Base-by-base conservation (phyloP, 208 protist genomes). In the Trypanosoma scelopori region DNA sequence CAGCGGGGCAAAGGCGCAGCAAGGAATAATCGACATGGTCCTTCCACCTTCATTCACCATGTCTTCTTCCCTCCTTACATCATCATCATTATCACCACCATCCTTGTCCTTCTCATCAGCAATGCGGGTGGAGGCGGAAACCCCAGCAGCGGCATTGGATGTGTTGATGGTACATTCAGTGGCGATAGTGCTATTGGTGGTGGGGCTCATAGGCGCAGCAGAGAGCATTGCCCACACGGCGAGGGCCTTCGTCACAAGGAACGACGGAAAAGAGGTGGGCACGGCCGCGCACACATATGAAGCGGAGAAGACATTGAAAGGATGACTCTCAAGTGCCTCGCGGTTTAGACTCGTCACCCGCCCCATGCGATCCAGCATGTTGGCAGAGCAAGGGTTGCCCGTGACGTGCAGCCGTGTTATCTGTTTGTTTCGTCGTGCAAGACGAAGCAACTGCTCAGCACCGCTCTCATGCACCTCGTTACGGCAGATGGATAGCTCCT, bases 401-500 rank as follows among this genome's bases (percentile, higher is more conserved):
- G 57, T 56, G 20, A 81, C 70, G 43, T 80, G 42, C 46, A 95
- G 11, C 5, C 51, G 45, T 5, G 69, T 76, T 32, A 95, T 43
- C 22, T 77, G 65, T 5, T 65, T 81, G 67, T 95, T 93, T 52
- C 78, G 67, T 28, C 84, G 81, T 46, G 76, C 68, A 18, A 95
- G 82, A 1, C 83, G 82, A 58, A 93, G 55, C 27, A 95, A 77
- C 48, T 87, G 75, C 62, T 85, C 84, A 1, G 74, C 90, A 22
- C 90, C 90, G 12, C 70, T 71, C 57, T 95, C 90, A 65, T 93
- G 81, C 1, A 95, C 70, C 49, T 53, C 50, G 68, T 95, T 95
- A 18, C 69, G 63, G 13, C 51, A 39, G 4, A 93, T 51, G 0
- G 78, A 87, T 3, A 95, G 16, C 52, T 62, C 49, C 12, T 62